A percentile compares a stretch with the other conserved stretches of the same genome.
These are phyloP conservation scores for Botryotinia convoluta DNA, from an alignment of 2,329 filamentous ascomycete species.

Conservation along the genomic window DNA sequence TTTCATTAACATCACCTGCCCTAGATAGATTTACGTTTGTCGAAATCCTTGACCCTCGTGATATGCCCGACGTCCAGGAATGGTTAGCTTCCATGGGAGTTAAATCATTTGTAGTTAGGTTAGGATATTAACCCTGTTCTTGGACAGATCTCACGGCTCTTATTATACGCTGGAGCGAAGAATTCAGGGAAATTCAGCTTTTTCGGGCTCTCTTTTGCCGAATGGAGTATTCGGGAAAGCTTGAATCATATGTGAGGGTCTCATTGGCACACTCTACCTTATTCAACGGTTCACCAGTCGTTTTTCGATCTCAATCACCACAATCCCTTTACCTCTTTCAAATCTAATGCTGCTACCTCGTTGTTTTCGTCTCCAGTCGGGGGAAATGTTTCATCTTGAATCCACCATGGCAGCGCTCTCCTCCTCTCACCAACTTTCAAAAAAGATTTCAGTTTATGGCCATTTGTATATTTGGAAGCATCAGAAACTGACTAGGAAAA, in stretches of 20 bases:
- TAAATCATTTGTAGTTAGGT: not conserved
- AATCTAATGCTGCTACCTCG: not conserved
- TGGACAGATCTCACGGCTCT: not conserved
- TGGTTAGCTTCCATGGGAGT: not conserved
- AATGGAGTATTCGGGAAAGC: too few relatives aligned
- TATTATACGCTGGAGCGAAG: not conserved
- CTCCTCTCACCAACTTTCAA: not conserved
- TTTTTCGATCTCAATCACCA: not conserved
- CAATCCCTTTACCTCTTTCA: too few relatives aligned
- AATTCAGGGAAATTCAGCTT: not conserved
- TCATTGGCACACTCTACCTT: not conserved
- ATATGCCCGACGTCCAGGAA: fast-evolving
- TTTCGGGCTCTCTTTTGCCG: too few relatives aligned
- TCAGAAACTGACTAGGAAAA: not conserved
- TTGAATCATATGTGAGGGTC: not conserved
- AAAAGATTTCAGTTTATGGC: not conserved
- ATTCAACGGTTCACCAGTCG: not conserved
- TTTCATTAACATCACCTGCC: too few relatives aligned
- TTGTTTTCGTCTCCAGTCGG: not conserved
- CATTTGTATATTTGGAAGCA: not conserved
- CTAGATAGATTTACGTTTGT: too few relatives aligned
- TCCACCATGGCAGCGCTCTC: not conserved
- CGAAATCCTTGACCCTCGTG: fast-evolving
- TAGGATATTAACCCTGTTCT: not conserved
- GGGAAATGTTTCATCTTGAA: not conserved